Conservation (phyloP, 768 basidiomycete species). For the Tephrocybe sp. region DNA sequence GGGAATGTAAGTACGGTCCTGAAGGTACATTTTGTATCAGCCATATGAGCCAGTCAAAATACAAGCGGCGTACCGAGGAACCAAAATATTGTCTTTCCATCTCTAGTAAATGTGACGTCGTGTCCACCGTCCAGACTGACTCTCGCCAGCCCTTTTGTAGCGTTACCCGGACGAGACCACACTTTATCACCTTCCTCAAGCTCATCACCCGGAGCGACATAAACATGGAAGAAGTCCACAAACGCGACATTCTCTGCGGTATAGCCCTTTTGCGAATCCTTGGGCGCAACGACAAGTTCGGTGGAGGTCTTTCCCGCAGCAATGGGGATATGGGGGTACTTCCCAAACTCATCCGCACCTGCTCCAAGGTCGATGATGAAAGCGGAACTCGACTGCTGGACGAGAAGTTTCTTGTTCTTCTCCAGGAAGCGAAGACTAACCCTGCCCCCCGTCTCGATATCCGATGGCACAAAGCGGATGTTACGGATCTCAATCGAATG, state of each 20-base stretch:
- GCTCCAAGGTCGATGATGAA: slow-evolving; percentile 52
- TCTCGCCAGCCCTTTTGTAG: slow-evolving; percentile 58
- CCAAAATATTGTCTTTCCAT: slow-evolving; percentile 72
- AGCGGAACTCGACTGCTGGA: slow-evolving; percentile 53
- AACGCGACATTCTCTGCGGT: slow-evolving; percentile 51
- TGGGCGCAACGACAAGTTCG: slow-evolving; percentile 51
- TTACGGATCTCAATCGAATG: slow-evolving; percentile 43
- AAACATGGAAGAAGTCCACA: slow-evolving; percentile 70
- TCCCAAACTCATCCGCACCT: slow-evolving; percentile 44
- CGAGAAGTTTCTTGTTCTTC: slow-evolving; percentile 51
- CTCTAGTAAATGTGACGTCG: slow-evolving; percentile 60
- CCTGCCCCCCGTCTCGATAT: slow-evolving; percentile 43
- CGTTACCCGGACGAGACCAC: slow-evolving; percentile 72
- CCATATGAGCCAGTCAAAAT: neutral
- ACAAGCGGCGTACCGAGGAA: slow-evolving; percentile 54
- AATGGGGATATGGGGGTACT: slow-evolving; percentile 46
- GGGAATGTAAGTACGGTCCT: slow-evolving; percentile 66
- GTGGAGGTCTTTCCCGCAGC: slow-evolving; percentile 57
- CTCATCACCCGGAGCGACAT: slow-evolving; percentile 45
- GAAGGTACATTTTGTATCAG: neutral
- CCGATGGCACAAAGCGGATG: slow-evolving; percentile 49
- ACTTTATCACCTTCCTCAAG: slow-evolving; percentile 43
- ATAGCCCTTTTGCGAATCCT: slow-evolving; percentile 14
- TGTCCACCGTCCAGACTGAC: slow-evolving; percentile 76
- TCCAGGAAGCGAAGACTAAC: slow-evolving; percentile 58